Percentiles rank a stretch among this genome's conserved stretches.
Conservation (phyloP, 768 basidiomycete genomes). For the Mycena belliarum region DNA sequence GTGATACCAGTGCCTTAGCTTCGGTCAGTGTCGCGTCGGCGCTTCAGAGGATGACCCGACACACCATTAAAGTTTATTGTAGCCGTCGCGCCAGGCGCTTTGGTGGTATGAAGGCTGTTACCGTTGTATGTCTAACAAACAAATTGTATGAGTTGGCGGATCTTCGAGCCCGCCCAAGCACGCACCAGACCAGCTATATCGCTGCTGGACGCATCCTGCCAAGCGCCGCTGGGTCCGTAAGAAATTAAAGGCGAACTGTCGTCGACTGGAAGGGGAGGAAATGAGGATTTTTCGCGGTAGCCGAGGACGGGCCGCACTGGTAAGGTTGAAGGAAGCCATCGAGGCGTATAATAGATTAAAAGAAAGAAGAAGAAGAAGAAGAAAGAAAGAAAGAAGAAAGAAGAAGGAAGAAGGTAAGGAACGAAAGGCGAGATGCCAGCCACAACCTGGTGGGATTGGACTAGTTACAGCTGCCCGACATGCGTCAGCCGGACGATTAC, state of each 20-base stretch:
- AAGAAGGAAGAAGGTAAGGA: constrained; percentile 17
- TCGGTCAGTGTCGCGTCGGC: neutral
- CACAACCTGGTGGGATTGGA: constrained; percentile 18
- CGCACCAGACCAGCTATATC: constrained; percentile 43
- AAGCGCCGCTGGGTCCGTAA: constrained; percentile 51
- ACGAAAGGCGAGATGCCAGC: constrained; percentile 20
- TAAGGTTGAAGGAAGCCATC: constrained; percentile 49
- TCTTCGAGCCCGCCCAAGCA: neutral
- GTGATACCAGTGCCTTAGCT: constrained; percentile 50
- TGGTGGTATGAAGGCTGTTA: constrained; percentile 45
- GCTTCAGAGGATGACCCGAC: constrained; percentile 1
- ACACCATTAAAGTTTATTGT: constrained; percentile 52
- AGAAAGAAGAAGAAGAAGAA: constrained; percentile 24
- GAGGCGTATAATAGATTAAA: constrained; percentile 33
- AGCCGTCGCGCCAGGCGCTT: constrained; percentile 47
- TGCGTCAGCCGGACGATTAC: neutral
- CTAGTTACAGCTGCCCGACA: constrained; percentile 6
- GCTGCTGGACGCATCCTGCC: constrained; percentile 44
- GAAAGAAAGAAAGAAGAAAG: constrained; percentile 11
- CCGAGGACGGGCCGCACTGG: constrained; percentile 31
- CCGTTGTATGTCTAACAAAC: constrained; percentile 44
- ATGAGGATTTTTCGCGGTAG: neutral
- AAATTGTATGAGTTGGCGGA: neutral
- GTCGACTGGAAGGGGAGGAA: constrained; percentile 42
- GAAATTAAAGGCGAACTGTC: constrained; percentile 56